These are phyloP conservation scores for Suillus subalutaceus DNA, from an alignment of 768 basidiomycete species.

Conservation along the genomic window DNA sequence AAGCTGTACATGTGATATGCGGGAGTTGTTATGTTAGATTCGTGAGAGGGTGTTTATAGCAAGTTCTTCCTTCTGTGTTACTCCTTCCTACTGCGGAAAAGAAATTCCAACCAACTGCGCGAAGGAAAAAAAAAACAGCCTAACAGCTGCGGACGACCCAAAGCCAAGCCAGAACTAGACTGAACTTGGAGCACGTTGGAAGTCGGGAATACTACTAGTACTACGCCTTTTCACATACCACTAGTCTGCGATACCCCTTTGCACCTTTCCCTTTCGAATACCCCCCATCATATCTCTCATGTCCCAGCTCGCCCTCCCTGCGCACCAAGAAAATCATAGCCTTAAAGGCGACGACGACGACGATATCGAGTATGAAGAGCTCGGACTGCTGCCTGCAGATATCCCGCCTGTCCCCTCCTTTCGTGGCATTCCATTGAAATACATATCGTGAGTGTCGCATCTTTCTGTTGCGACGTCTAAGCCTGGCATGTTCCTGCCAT, in stretches of 20 bases:
- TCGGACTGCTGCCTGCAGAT: conserved; percentile 40
- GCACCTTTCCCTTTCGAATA: conserved; percentile 19
- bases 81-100: conserved; percentile 10
- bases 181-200: neutral
- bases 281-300: conserved; percentile 23
- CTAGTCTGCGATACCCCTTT: conserved; percentile 9
- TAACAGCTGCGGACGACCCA: conserved; percentile 12
- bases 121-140: conserved; percentile 8
- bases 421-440: conserved; percentile 76
- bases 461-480: neutral
- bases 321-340: conserved; percentile 24
- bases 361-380: conserved; percentile 49
- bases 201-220: neutral
- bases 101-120: neutral
- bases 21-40: conserved; percentile 10
- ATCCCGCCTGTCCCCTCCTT: conserved; percentile 51
- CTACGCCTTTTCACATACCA: conserved; percentile 9
- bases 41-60: conserved; percentile 6
- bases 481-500: conserved; percentile 1
- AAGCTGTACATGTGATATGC: conserved; percentile 6
- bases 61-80: neutral
- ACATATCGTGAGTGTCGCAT: conserved; percentile 64
- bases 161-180: neutral
- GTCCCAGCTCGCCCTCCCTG: conserved; percentile 22
- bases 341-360: conserved; percentile 37